Evolutionary conservation across 140 eudicot species (phyloP).

Genomic region (Oenanthe javanica): DNA sequence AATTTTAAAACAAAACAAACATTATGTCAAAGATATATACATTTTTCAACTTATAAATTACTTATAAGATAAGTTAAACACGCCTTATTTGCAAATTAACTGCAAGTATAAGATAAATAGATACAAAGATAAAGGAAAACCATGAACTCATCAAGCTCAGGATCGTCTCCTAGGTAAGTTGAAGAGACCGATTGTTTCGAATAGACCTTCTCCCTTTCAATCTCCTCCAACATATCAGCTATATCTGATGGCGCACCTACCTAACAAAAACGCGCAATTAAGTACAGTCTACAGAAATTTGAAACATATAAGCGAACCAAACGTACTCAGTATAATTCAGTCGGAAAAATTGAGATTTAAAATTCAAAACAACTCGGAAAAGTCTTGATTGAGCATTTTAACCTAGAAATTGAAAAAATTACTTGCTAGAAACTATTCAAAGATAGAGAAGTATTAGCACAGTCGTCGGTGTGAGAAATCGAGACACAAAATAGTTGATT

Average conservation of each 20-base stretch:
- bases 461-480: neutral
- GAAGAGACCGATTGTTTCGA: constrained; percentile 23
- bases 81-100: neutral
- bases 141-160: constrained; percentile 66
- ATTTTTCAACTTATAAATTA: too few species aligned
- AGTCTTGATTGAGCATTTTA: neutral
- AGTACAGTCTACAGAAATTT: neutral
- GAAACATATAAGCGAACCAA: neutral
- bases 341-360: neutral
- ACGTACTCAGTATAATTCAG: neutral
- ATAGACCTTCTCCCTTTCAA: constrained; percentile 29
- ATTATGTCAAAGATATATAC: neutral
- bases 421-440: neutral
- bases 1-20: neutral
- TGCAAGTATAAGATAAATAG: neutral
- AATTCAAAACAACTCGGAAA: neutral
- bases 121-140: constrained; percentile 17
- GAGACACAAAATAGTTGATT: neutral
- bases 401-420: neutral
- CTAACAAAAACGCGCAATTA: constrained; percentile 16
- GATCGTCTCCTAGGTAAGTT: constrained; percentile 41
- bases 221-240: constrained; percentile 39
- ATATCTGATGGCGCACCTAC: constrained; percentile 50
- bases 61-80: too few species aligned
- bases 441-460: neutral